Base-by-base conservation (phyloP, 257 asterid genomes). In the Eustoma russellianum region DNA sequence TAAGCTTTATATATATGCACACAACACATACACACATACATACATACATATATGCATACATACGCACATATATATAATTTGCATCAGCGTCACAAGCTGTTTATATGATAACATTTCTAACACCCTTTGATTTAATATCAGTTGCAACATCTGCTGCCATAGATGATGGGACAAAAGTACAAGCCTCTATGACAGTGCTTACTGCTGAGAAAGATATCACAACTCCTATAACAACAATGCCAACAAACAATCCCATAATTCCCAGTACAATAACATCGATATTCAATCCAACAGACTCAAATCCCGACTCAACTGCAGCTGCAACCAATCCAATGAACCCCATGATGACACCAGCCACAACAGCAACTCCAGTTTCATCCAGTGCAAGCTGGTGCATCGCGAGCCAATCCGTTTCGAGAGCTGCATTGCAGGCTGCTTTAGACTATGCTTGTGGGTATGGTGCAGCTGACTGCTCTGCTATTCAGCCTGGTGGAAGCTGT, bases 361-460 rank as follows among this genome's bases (percentile, higher is more conserved):
- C 60, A 35, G 66, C 88, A 3, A 14, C 88, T 0, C 70, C 77
- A 5, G 48, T 65, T 41, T 67, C 92, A 12, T 58, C 90, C 0
- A 33, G 77, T 6, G 72, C 82, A 47, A 82, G 94, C 77, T 88
- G 96, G 94, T 84, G 96, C 45, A 72, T 88, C 6, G 94, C 94
- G 9, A 73, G 73, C 65, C 75, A 59, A 52, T 77, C 90, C 9
- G 94, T 73, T 7, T 63, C 84, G 2, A 75, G 62, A 40, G 57
- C 65, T 0, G 82, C 78, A 8, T 45, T 86, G 59, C 94, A 86
- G 55, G 72, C 55, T 9, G 94, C 94, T 8, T 16, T 86, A 47
- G 92, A 86, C 68, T 86, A 81, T 50, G 92, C 94, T 1, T 86
- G 96, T 59, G 81, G 94, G 16, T 52, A 65, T 9, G 87, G 85